Evolutionary conservation across 805 yeast species (phyloP).

Genomic region (Hagleromyces aurorensis): DNA sequence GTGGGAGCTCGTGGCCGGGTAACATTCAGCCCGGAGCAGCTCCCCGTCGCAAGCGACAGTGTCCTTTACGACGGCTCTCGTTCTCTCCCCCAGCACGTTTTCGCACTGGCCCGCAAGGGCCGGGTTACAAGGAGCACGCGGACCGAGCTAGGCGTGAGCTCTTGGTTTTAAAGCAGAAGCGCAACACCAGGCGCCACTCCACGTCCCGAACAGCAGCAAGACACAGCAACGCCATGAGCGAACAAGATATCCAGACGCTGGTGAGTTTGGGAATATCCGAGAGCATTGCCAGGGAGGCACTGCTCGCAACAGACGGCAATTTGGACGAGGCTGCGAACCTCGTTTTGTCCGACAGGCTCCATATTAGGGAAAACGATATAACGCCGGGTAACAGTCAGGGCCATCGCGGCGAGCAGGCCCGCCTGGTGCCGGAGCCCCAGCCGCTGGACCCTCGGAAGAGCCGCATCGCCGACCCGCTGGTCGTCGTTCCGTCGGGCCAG

Average conservation of each 20-base stretch:
- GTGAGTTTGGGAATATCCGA: slow-evolving; percentile 64
- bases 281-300: slow-evolving; percentile 55
- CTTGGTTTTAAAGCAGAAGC: neutral
- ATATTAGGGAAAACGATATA: slow-evolving; percentile 1
- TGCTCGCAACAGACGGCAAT: slow-evolving; percentile 43
- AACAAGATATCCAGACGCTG: slow-evolving; percentile 36
- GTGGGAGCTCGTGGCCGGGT: too few species aligned
- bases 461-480: slow-evolving; percentile 17
- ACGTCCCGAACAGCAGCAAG: neutral
- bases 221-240: neutral
- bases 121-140: too few species aligned
- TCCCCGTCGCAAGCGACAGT: too few species aligned
- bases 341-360: slow-evolving; percentile 24
- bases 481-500: slow-evolving; percentile 19
- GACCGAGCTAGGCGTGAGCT: too few species aligned
- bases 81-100: too few species aligned
- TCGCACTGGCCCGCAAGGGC: too few species aligned
- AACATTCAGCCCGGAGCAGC: too few species aligned
- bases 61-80: too few species aligned
- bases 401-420: slow-evolving; percentile 1
- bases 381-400: slow-evolving; percentile 2
- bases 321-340: slow-evolving; percentile 54
- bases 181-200: neutral
- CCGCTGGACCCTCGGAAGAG: slow-evolving; percentile 4
- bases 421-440: slow-evolving; percentile 1